These are phyloP conservation scores for Priceomyces haplophilus DNA, from an alignment of 805 yeast genomes.

Conservation along the genomic window DNA sequence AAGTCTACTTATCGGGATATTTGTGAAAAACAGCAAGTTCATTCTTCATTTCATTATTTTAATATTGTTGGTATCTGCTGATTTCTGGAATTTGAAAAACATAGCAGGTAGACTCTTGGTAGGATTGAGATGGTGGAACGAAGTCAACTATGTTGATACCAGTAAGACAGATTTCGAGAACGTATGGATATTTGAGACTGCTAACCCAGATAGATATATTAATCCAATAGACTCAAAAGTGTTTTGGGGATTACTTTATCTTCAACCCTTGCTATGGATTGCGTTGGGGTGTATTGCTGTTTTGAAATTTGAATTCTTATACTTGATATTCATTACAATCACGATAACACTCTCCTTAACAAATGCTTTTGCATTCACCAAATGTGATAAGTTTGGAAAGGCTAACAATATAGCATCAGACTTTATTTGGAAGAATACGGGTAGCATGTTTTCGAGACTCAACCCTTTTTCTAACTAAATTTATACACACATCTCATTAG, in stretches of 20 bases:
- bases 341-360: conserved; percentile 73
- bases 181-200: conserved; percentile 86
- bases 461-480: conserved; percentile 33
- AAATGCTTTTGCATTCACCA: conserved; percentile 85
- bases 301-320: conserved; percentile 69
- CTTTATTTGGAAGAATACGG: conserved; percentile 53
- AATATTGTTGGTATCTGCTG: conserved; percentile 75
- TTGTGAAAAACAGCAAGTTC: conserved; percentile 45
- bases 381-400: conserved; percentile 88
- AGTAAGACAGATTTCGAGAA: conserved; percentile 56
- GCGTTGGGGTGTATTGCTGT: conserved; percentile 74
- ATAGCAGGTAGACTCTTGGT: conserved; percentile 86
- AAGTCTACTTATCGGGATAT: conserved; percentile 51
- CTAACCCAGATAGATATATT: conserved; percentile 66
- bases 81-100: conserved; percentile 92
- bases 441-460: conserved; percentile 44
- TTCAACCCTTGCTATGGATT: conserved; percentile 73
- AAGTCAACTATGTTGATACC: conserved; percentile 43
- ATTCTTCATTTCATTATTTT: conserved; percentile 77
- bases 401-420: conserved; percentile 66
- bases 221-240: conserved; percentile 90
- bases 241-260: conserved; percentile 80
- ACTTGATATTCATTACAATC: conserved; percentile 59
- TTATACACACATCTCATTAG: background rate
- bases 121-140: conserved; percentile 98